Percentiles rank a stretch among this genome's conserved stretches.
Evolutionary conservation across 1,139 yeast genomes (phyloP).

Genomic region (Suhomyces bolitotheri): DNA sequence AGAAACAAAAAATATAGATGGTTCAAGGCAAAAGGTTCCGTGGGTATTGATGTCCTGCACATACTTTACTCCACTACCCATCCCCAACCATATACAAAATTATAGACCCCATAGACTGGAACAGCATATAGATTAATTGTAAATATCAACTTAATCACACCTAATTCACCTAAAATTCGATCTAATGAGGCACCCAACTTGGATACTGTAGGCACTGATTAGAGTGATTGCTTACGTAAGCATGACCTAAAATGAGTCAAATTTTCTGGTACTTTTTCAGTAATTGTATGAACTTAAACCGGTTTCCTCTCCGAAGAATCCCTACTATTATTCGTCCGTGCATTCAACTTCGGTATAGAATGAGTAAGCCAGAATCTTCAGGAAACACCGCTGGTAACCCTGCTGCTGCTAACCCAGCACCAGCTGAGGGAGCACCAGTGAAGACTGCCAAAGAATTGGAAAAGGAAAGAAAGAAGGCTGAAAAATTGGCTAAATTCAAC

Average conservation of each 20-base stretch:
- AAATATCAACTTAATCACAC: too few relatives aligned
- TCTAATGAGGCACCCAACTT: too few relatives aligned
- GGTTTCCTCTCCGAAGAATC: conserved; percentile 20
- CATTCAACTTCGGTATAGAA: conserved; percentile 11
- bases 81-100: too few relatives aligned
- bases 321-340: conserved; percentile 10
- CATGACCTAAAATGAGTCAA: conserved; percentile 5
- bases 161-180: too few relatives aligned
- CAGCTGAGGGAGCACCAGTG: conserved; percentile 18
- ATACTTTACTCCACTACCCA: too few relatives aligned
- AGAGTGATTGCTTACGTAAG: conserved; percentile 3
- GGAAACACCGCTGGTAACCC: conserved; percentile 8
- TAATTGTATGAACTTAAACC: conserved; percentile 23
- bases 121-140: too few relatives aligned
- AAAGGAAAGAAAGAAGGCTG: conserved; percentile 95
- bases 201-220: too few relatives aligned
- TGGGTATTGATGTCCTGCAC: too few relatives aligned
- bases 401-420: conserved; percentile 14
- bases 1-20: conserved; percentile 1
- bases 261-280: conserved; percentile 7
- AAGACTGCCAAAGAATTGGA: conserved; percentile 80
- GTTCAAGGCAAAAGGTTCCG: too few relatives aligned
- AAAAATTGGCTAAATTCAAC: conserved; percentile 88
- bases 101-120: too few relatives aligned
- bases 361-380: conserved; percentile 10